A percentile compares a stretch with the other conserved stretches of the same genome.
phyloP scores from a whole-genome alignment of 2,329 filamentous ascomycete genomes.

The Fonsecaea pedrosoi region DNA sequence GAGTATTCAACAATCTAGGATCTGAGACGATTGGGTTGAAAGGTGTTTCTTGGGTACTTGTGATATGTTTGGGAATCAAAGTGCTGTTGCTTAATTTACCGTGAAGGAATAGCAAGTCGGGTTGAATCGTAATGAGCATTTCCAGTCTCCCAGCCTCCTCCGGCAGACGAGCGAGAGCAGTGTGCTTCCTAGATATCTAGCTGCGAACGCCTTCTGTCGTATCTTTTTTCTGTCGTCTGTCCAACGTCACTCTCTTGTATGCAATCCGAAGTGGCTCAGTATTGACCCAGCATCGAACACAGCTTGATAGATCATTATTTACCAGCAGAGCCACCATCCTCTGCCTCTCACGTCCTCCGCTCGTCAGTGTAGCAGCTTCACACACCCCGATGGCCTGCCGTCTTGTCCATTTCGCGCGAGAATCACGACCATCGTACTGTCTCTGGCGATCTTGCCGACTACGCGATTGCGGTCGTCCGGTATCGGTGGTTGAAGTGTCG shows the following conservation, averaged over 20 bases:
- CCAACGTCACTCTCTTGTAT: not conserved
- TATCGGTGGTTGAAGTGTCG: conserved; percentile 10
- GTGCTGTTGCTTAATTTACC: not conserved
- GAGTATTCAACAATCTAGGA: not conserved
- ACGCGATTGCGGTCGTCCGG: conserved; percentile 26
- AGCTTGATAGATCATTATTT: not conserved
- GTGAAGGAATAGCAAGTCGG: too few species aligned
- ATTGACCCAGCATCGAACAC: not conserved
- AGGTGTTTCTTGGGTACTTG: not conserved
- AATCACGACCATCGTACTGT: conserved; percentile 30
- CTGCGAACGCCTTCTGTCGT: too few species aligned
- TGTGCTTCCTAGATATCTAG: too few species aligned
- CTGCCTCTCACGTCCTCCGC: not conserved
- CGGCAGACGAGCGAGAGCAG: too few species aligned
- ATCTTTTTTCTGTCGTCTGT: too few species aligned
- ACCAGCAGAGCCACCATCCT: not conserved
- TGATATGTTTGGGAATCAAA: not conserved
- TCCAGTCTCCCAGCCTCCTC: too few species aligned
- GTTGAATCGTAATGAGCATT: too few species aligned
- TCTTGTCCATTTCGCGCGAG: conserved; percentile 15
- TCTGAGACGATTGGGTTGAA: not conserved
- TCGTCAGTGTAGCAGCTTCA: conserved; percentile 6
- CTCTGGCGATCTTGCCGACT: conserved; percentile 28
- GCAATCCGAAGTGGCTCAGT: not conserved
- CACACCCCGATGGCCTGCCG: conserved; percentile 17